These are phyloP conservation scores for Apiospora saccharicola DNA, from an alignment of 2,329 filamentous ascomycete species.

Conservation along the genomic window DNA sequence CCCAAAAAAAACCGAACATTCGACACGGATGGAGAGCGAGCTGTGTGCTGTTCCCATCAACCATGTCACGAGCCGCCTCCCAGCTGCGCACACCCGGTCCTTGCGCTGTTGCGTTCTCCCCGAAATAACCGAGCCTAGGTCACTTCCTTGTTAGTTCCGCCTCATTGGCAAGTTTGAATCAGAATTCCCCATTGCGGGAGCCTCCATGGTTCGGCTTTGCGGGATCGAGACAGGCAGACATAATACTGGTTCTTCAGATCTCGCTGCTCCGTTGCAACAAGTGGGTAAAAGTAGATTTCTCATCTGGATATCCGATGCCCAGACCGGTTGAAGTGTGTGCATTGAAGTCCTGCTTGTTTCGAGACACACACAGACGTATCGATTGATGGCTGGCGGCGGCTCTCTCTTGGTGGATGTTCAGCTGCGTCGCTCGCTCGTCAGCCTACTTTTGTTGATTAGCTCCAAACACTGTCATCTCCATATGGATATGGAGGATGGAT, in stretches of 20 bases:
- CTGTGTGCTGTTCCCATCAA: neutral
- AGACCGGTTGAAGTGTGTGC: neutral
- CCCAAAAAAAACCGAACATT: neutral
- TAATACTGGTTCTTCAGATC: neutral
- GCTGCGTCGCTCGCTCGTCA: neutral
- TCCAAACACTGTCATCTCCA: neutral
- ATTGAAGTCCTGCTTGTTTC: neutral
- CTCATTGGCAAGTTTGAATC: neutral
- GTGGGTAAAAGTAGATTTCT: neutral
- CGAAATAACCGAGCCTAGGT: neutral
- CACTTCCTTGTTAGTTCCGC: neutral
- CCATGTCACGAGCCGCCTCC: neutral
- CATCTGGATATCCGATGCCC: neutral
- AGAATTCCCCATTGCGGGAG: constrained; percentile 17
- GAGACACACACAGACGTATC: neutral
- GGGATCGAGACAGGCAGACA: neutral
- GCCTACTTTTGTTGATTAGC: neutral
- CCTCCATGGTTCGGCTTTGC: neutral
- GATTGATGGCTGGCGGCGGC: too few species aligned
- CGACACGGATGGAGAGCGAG: neutral
- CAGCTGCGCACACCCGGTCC: neutral
- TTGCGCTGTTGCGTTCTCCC: neutral
- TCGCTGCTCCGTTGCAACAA: neutral
- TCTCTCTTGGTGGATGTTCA: neutral
- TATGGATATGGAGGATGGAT: neutral